Evolutionary conservation across 2,329 filamentous ascomycete genomes (phyloP).

Genomic region (Botryotinia narcissicola): DNA sequence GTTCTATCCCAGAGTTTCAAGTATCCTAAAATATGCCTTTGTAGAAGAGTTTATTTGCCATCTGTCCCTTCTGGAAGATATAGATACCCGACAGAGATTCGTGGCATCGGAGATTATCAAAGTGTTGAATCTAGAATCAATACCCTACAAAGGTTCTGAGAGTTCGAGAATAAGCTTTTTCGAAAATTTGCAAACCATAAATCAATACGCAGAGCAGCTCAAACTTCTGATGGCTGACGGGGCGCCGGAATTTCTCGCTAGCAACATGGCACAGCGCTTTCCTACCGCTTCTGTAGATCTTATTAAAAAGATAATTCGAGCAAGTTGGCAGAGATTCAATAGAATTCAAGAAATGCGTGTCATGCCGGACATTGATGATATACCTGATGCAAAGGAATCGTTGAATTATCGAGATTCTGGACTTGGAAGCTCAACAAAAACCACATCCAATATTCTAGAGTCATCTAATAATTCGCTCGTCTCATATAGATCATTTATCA

Average conservation of each 20-base stretch:
- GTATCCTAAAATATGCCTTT: background rate
- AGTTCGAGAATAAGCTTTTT: background rate
- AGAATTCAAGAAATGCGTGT: background rate
- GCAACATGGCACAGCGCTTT: background rate
- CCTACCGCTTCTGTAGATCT: background rate
- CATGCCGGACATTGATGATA: background rate
- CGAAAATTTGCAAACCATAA: background rate
- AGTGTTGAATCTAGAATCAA: background rate
- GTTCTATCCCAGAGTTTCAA: background rate
- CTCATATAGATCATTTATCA: background rate
- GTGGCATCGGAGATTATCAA: background rate
- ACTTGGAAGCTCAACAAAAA: background rate
- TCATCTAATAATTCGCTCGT: background rate
- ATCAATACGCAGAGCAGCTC: background rate
- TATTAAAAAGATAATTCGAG: background rate
- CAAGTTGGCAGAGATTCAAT: background rate
- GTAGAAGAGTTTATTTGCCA: constrained; percentile 1
- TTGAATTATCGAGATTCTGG: background rate
- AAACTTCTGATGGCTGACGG: background rate
- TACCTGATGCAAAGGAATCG: background rate
- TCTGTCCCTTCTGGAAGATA: background rate
- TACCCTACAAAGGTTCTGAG: background rate
- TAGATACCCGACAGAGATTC: background rate
- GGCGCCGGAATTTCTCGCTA: background rate
- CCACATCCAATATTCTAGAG: background rate